Evolutionary conservation across 345 rosid genomes (phyloP).

Genomic region (Hypericum androsaemum): DNA sequence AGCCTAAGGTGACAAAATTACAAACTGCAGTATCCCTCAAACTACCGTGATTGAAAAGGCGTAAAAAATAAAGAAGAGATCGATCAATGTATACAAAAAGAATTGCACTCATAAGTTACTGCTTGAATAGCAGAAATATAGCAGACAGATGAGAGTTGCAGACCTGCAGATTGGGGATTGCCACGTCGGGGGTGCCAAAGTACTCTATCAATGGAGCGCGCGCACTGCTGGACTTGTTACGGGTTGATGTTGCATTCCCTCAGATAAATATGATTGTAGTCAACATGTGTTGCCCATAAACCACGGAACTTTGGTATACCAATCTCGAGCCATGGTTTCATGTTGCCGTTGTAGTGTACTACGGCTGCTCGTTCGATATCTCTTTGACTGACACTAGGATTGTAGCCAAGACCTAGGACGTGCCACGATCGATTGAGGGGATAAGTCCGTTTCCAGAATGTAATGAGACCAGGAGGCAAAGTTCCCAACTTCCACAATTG

Average conservation of each 20-base stretch:
- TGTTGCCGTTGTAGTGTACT: slow-evolving; percentile 71
- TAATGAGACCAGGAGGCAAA: slow-evolving; percentile 62
- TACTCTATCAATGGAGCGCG: slow-evolving; percentile 1
- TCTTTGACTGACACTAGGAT: slow-evolving; percentile 56
- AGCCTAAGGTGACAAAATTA: slow-evolving; percentile 3
- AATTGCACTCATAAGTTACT: slow-evolving; percentile 13
- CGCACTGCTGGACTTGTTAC: not conserved
- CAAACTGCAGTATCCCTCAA: slow-evolving; percentile 7
- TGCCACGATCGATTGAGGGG: slow-evolving; percentile 56
- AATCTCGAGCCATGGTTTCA: slow-evolving; percentile 88
- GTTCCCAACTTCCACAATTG: slow-evolving; percentile 76
- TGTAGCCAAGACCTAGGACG: slow-evolving; percentile 80
- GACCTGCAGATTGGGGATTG: slow-evolving; percentile 19
- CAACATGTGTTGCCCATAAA: slow-evolving; percentile 67
- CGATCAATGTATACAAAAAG: slow-evolving; percentile 24
- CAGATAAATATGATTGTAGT: slow-evolving; percentile 49
- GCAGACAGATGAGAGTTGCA: slow-evolving; percentile 9
- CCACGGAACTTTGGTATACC: slow-evolving; percentile 66
- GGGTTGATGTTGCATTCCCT: slow-evolving; percentile 83
- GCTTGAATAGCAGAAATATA: slow-evolving; percentile 6
- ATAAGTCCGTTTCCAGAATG: slow-evolving; percentile 59
- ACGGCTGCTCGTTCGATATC: slow-evolving; percentile 70
- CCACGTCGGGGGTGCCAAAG: not conserved
- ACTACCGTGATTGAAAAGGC: slow-evolving; percentile 1
- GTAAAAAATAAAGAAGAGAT: not conserved